Base-by-base conservation (phyloP, 2,329 filamentous ascomycete species). In the Aspergillus oerlinghausenensis region DNA sequence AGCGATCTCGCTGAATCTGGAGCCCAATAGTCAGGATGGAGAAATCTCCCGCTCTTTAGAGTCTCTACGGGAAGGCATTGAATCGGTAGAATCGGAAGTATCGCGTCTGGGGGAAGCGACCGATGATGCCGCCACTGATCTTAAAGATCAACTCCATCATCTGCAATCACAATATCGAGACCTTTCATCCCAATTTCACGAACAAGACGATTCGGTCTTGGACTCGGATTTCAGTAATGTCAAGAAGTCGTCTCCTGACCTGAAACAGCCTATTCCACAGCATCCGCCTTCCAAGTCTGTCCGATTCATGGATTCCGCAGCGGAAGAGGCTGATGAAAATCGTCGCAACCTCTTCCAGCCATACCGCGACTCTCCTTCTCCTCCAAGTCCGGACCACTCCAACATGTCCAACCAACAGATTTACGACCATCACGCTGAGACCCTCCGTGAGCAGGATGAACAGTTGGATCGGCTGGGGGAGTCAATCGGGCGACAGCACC, bases 11-110 rank as follows among this genome's bases (percentile, higher is more conserved):
- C 82, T 96, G 48, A 87, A 91, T 64, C 83, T 96, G 55, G 85
- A 91, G 57, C 85, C 85, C 51, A 88, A 88, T 70, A 86, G 87
- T 21, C 90, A 96, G 74, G 92, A 97, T 77, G 88, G 88, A 43
- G 89, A 96, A 73, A 92, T 97, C 64, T 89, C 89, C 17, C 85
- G 90, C 52, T 97, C 92, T 2, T 80, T 99, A 52, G 90, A 96
- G 57, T 91, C 92, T 61, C 84, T 99, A 62, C 84, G 87, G 55
- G 87, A 92, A 63, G 92, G 92, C 25, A 82, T 99, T 57, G 84
- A 87, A 54, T 78, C 82, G 7, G 79, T 96, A 50, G 83, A 88
- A 65, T 76, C 80, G 55, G 86, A 91, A 68, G 79, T 83, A 70
- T 77, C 80, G 61, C 83, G 87, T 43, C 79, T 91, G 58, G 79